Evolutionary conservation across 2,329 filamentous ascomycete genomes (phyloP).

Genomic region (Dothideomycetes sp.): DNA sequence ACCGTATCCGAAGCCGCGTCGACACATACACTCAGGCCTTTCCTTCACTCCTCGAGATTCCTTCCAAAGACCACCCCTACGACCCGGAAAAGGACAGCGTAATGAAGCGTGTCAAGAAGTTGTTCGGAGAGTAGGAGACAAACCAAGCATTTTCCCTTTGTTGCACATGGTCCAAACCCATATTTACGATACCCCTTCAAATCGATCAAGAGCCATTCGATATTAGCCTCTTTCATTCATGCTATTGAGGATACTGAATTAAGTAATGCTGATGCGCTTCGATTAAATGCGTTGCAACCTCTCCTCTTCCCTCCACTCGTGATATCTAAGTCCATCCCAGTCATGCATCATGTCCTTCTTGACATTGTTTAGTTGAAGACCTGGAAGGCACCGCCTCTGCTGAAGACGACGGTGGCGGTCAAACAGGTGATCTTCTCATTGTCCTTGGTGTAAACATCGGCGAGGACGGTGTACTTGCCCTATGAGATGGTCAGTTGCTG

Average conservation of each 20-base stretch:
- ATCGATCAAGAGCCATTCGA: background rate
- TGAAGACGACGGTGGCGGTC: slow-evolving; percentile 62
- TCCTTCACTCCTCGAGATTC: slow-evolving; percentile 92
- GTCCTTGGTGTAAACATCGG: slow-evolving; percentile 71
- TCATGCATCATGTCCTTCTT: background rate
- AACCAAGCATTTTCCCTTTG: background rate
- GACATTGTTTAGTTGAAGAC: slow-evolving; percentile 3
- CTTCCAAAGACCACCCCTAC: slow-evolving; percentile 97
- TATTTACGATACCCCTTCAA: slow-evolving; percentile 11
- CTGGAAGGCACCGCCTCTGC: slow-evolving; percentile 25
- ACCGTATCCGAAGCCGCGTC: slow-evolving; percentile 82
- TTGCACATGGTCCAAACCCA: background rate
- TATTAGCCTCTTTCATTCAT: too few relatives aligned
- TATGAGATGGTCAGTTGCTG: slow-evolving; percentile 73
- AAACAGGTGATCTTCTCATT: slow-evolving; percentile 80
- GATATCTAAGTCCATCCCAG: background rate
- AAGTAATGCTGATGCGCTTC: too few relatives aligned
- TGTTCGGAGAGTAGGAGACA: slow-evolving; percentile 55
- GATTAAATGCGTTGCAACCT: slow-evolving; percentile 5
- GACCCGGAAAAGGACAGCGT: slow-evolving; percentile 99
- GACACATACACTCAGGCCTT: slow-evolving; percentile 92
- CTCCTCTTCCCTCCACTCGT: background rate
- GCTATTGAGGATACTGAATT: too few relatives aligned
- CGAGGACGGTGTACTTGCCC: slow-evolving; percentile 80
- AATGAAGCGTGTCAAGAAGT: slow-evolving; percentile 69